phyloP scores from a whole-genome alignment of 139 green algal species.

The Astrephomene gubernaculifera region DNA sequence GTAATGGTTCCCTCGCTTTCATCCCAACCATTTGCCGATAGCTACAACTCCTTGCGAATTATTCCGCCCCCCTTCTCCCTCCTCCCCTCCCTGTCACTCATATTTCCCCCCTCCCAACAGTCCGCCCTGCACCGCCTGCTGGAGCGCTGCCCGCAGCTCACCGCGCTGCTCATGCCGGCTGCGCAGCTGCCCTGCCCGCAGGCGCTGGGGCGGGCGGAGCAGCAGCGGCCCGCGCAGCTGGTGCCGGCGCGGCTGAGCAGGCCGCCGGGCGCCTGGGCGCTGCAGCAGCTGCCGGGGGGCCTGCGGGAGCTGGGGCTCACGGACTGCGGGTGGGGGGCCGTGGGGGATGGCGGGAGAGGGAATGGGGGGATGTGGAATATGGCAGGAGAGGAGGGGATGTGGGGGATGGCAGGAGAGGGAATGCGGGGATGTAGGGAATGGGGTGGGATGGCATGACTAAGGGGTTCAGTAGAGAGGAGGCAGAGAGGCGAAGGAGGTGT shows the following conservation, averaged over 20 bases:
- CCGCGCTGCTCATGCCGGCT: neutral
- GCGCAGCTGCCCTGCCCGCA: neutral
- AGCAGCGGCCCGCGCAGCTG: neutral
- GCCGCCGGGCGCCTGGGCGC: slow-evolving; percentile 10
- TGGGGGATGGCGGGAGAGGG: too few species aligned
- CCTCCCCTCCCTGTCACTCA: neutral
- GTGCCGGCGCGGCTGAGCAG: slow-evolving; percentile 19
- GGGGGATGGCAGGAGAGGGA: too few species aligned
- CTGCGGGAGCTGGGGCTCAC: slow-evolving; percentile 2
- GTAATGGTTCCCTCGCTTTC: too few species aligned
- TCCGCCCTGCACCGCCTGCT: neutral
- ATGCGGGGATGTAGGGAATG: too few species aligned
- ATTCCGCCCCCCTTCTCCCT: neutral
- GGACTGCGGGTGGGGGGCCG: slow-evolving; percentile 7
- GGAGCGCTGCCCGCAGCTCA: slow-evolving; percentile 13
- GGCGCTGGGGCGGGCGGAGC: neutral
- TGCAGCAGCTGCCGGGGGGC: slow-evolving; percentile 13
- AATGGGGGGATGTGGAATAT: too few species aligned
- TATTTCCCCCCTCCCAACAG: neutral
- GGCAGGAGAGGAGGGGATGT: too few species aligned
- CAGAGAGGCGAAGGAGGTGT: too few species aligned
- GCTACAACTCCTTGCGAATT: too few species aligned
- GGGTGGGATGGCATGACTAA: too few species aligned
- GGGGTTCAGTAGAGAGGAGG: too few species aligned
- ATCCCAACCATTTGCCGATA: too few species aligned